Evolutionary conservation across 108 stramenopile genomes (phyloP).

Genomic region (Cyclostephanos invisitatus): DNA sequence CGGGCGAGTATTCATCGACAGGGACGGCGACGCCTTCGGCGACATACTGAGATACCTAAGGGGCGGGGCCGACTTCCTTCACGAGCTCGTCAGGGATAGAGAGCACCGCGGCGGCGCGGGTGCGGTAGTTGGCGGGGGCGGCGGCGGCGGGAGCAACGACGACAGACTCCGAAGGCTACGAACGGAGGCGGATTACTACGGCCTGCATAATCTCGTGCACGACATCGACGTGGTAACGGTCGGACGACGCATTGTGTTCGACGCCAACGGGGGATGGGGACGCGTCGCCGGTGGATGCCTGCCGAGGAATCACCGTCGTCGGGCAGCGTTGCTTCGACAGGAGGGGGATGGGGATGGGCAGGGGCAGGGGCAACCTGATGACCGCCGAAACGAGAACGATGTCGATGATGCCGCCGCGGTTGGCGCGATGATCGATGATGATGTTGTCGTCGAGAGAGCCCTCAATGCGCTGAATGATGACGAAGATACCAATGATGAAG

Average conservation of each 20-base stretch:
- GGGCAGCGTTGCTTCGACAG: background rate
- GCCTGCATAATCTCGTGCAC: slow-evolving; percentile 33
- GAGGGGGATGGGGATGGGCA: too few species aligned
- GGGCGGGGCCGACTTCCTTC: slow-evolving; percentile 27
- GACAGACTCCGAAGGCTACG: slow-evolving; percentile 31
- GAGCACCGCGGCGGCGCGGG: background rate
- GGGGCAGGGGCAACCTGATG: background rate
- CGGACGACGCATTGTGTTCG: slow-evolving; percentile 30
- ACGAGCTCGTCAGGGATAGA: slow-evolving; percentile 15
- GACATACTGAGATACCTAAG: slow-evolving; percentile 34
- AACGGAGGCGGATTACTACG: slow-evolving; percentile 48
- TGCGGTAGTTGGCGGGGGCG: background rate
- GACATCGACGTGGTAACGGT: slow-evolving; percentile 41
- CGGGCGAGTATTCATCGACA: slow-evolving; percentile 37
- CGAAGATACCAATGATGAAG: slow-evolving; percentile 4
- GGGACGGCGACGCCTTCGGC: slow-evolving; percentile 45
- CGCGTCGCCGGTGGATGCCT: slow-evolving; percentile 44
- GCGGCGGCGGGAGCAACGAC: background rate
- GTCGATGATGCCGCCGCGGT: background rate
- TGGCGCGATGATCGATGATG: slow-evolving; percentile 1
- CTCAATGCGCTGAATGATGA: slow-evolving; percentile 14
- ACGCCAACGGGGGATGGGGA: slow-evolving; percentile 22
- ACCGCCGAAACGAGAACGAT: background rate
- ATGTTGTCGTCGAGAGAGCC: slow-evolving; percentile 1
- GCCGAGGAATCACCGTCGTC: slow-evolving; percentile 2